These are phyloP conservation scores for Trichoderma asperelloides DNA, from an alignment of 495 filamentous ascomycete genomes.

Conservation along the genomic window DNA sequence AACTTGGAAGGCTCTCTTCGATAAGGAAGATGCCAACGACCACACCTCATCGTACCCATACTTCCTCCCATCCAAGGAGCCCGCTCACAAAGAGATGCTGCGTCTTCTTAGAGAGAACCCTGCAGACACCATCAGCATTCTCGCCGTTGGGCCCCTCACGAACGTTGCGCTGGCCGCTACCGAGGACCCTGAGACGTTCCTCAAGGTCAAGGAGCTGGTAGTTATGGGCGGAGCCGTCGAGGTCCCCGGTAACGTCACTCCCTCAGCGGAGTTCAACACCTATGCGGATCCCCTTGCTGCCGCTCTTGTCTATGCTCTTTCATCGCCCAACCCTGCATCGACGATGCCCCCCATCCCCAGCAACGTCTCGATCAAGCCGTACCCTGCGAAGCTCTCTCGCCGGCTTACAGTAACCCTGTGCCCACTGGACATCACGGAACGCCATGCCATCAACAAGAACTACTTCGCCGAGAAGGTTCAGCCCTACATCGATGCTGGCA, in stretches of 20 bases:
- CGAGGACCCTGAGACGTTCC: constrained; percentile 75
- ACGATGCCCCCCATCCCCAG: constrained; percentile 55
- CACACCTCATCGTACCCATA: constrained; percentile 34
- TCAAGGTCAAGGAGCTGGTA: constrained; percentile 79
- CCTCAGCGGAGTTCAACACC: constrained; percentile 75
- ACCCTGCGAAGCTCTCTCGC: constrained; percentile 55
- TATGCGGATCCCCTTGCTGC: constrained; percentile 77
- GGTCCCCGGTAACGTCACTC: constrained; percentile 70
- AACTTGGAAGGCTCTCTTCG: constrained; percentile 79
- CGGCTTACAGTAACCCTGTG: constrained; percentile 70
- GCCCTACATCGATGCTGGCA: constrained; percentile 42
- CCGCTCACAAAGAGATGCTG: constrained; percentile 79
- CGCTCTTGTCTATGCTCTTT: constrained; percentile 82
- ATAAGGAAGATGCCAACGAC: constrained; percentile 36
- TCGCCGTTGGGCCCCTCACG: constrained; percentile 83
- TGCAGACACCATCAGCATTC: constrained; percentile 74
- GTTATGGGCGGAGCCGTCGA: constrained; percentile 95
- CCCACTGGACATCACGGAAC: constrained; percentile 80
- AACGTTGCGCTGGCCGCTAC: constrained; percentile 85
- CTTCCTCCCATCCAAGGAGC: constrained; percentile 64
- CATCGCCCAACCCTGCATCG: constrained; percentile 60
- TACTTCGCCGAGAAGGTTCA: constrained; percentile 49
- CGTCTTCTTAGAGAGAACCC: constrained; percentile 68
- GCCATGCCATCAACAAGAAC: constrained; percentile 55
- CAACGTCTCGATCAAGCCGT: constrained; percentile 44